These are phyloP conservation scores for Sedum album DNA, from an alignment of 164 flowering plant species.

Conservation along the genomic window DNA sequence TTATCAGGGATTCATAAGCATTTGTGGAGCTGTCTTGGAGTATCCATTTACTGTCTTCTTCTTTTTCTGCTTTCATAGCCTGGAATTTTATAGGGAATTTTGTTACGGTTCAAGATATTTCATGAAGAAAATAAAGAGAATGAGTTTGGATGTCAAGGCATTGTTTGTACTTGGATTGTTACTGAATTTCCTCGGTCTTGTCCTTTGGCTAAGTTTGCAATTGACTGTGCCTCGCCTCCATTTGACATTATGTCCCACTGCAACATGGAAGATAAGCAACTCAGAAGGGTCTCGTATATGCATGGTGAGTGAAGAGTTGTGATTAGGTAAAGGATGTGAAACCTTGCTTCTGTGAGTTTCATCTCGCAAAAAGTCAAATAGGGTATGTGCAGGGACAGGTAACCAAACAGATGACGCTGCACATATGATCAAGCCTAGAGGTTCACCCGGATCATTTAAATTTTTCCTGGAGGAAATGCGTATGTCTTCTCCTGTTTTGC, in stretches of 20 bases:
- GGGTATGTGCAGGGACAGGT: conserved; percentile 54
- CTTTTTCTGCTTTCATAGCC: conserved; percentile 61
- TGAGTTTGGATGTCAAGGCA: neutral
- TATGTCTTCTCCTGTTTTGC: conserved; percentile 69
- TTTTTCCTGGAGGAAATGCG: conserved; percentile 79
- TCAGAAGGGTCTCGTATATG: neutral
- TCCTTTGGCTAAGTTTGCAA: conserved; percentile 80
- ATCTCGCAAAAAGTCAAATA: conserved; percentile 80
- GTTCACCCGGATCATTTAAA: conserved; percentile 83
- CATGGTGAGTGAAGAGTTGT: neutral
- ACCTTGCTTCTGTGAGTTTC: conserved; percentile 78
- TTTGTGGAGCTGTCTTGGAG: conserved; percentile 85
- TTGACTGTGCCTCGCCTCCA: conserved; percentile 50
- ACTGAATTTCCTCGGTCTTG: conserved; percentile 90
- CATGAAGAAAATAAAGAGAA: neutral
- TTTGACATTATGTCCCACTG: conserved; percentile 88
- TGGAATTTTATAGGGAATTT: conserved; percentile 12
- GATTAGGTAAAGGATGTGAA: neutral
- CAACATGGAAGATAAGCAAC: neutral
- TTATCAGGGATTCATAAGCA: conserved; percentile 68
- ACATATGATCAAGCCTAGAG: conserved; percentile 72
- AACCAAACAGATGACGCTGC: conserved; percentile 88
- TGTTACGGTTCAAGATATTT: neutral
- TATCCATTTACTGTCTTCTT: conserved; percentile 62
- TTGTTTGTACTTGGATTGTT: conserved; percentile 48